Conservation (phyloP, 192 early-diverging fungal species). For the Lunasporangiospora selenospora region DNA sequence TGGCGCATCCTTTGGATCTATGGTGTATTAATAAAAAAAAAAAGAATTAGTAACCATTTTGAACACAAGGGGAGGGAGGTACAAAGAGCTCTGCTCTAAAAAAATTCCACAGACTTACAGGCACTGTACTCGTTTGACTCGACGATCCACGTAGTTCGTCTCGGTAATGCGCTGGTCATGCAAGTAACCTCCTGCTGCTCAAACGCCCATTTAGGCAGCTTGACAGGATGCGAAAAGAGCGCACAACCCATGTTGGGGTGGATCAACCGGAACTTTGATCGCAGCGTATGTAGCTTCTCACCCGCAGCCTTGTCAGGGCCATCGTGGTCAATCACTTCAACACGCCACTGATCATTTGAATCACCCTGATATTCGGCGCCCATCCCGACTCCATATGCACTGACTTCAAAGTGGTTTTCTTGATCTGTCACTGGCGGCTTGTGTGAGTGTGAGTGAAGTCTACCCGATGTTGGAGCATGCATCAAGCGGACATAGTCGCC, state of each 20-base stretch:
- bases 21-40: conserved; percentile 10
- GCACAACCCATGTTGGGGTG: conserved; percentile 79
- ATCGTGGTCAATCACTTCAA: conserved; percentile 76
- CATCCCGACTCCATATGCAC: conserved; percentile 67
- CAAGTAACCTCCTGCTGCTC: conserved; percentile 94
- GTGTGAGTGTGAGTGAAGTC: conserved; percentile 76
- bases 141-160: conserved; percentile 80
- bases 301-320: conserved; percentile 55
- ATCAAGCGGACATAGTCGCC: conserved; percentile 80
- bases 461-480: conserved; percentile 65
- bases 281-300: conserved; percentile 62
- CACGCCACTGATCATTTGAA: conserved; percentile 89
- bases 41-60: neutral
- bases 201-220: conserved; percentile 93
- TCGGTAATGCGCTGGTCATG: conserved; percentile 76
- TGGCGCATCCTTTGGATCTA: conserved; percentile 62
- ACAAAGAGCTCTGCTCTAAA: conserved; percentile 12
- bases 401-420: conserved; percentile 81
- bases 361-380: conserved; percentile 80
- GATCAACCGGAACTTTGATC: conserved; percentile 76
- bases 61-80: neutral
- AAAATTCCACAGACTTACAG: conserved; percentile 34
- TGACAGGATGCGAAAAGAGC: conserved; percentile 77
- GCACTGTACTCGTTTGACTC: conserved; percentile 64
- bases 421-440: conserved; percentile 69